Conservation (phyloP, 2,329 filamentous ascomycete genomes). For the Penicillium sp. region DNA sequence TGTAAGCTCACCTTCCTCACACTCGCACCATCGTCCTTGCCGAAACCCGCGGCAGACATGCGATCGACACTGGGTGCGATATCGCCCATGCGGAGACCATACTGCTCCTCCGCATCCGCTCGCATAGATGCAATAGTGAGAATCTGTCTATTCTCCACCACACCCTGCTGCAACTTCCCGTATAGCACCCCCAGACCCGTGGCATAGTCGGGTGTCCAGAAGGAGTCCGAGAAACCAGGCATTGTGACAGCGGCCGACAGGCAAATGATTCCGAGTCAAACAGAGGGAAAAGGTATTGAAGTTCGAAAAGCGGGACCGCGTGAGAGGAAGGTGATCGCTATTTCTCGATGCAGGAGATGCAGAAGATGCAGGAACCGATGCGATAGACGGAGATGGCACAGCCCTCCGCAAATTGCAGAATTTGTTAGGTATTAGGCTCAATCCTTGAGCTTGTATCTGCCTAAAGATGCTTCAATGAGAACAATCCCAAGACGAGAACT, state of each 20-base stretch:
- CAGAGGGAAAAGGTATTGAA: neutral
- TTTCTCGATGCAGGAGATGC: neutral
- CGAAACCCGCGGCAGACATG: conserved; percentile 75
- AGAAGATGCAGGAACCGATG: neutral
- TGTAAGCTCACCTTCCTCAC: conserved; percentile 80
- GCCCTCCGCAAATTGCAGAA: neutral
- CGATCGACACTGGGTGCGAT: conserved; percentile 83
- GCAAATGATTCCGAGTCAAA: neutral
- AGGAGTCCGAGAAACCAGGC: conserved; percentile 91
- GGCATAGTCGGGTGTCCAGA: conserved; percentile 98
- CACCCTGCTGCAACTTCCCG: conserved; percentile 93
- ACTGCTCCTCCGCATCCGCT: conserved; percentile 91
- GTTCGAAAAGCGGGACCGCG: neutral
- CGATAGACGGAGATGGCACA: neutral
- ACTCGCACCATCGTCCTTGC: conserved; percentile 90
- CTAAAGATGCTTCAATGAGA: neutral
- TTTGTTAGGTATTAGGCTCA: neutral
- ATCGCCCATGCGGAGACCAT: conserved; percentile 77
- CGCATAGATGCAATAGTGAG: conserved; percentile 89
- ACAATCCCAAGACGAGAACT: neutral
- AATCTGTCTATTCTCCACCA: conserved; percentile 92
- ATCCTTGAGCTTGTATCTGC: neutral
- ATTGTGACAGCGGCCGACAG: conserved; percentile 54
- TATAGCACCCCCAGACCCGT: conserved; percentile 94
- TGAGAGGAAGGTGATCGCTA: neutral